Base-by-base conservation (phyloP, 2,329 filamentous ascomycete species). In the Fusarium hainanense region DNA sequence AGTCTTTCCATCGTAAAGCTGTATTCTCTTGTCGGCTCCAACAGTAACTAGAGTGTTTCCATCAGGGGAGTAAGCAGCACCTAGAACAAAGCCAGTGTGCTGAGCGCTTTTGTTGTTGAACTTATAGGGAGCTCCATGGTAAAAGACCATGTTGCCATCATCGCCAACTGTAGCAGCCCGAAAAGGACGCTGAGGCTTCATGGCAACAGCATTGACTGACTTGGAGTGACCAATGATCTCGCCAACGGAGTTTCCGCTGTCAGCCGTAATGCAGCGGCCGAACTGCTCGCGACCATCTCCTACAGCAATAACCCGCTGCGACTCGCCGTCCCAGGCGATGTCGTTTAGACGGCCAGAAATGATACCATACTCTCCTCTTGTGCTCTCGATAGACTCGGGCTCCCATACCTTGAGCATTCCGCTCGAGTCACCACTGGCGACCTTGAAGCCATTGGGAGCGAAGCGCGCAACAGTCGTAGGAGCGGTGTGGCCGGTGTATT, bases 321-420 rank as follows among this genome's bases (percentile, higher is more conserved):
- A 97, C 81, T 99, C 96, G 60, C 94, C 95, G 76, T 98, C 96
- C 94, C 96, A 99, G 2, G 94, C 95, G 71, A 99, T 89, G 79
- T 99, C 96, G 78, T 97, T 97, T 82, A 99, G 95, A 56, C 93
- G 91, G 14, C 96, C 96, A 34, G 93, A 94, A 76, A 98, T 94
- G 81, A 98, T 98, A 77, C 90, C 88, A 81, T 97, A 98, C 81
- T 98, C 95, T 72, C 94, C 93, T 81, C 97, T 97, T 47, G 93
- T 97, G 76, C 91, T 93, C 57, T 86, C 85, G 47, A 94, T 94
- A 73, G 93, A 93, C 58, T 95, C 91, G 14, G 92, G 90, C 79
- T 98, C 95, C 96, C 96, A 99, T 7, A 99, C 92, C 69, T 93
- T 89, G 43, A 99, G 93, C 46, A 89, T 87, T 52, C 96, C 96